phyloP scores from a whole-genome alignment of 768 basidiomycete genomes.

The Coprinellus aureogranulatus region DNA sequence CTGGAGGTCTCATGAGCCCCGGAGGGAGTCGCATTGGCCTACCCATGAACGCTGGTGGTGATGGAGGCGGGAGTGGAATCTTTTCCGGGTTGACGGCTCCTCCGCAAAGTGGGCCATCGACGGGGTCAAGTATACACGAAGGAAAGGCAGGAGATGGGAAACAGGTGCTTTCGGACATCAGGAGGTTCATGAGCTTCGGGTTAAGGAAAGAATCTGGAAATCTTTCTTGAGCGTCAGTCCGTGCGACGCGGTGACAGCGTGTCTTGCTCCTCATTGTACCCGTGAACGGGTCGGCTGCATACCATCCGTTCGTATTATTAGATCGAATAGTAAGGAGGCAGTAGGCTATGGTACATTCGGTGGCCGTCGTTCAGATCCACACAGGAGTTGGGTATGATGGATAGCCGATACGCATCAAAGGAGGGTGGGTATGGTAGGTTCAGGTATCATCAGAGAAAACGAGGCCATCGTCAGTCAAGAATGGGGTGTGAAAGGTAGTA shows the following conservation, averaged over 20 bases:
- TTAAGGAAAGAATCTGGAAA: slow-evolving; percentile 63
- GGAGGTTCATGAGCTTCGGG: slow-evolving; percentile 87
- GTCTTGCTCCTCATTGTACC: too few species aligned
- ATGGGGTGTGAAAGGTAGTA: not conserved
- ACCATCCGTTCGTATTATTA: too few species aligned
- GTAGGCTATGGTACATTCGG: too few species aligned
- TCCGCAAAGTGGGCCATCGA: slow-evolving; percentile 60
- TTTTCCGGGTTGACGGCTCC: slow-evolving; percentile 62
- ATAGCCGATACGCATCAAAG: too few species aligned
- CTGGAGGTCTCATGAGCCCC: slow-evolving; percentile 61
- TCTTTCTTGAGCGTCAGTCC: slow-evolving; percentile 17
- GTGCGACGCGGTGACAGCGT: too few species aligned
- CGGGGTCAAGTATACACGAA: slow-evolving; percentile 52
- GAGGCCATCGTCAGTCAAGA: not conserved
- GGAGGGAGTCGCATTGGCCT: slow-evolving; percentile 61
- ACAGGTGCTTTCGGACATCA: slow-evolving; percentile 86
- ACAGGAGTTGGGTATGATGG: too few species aligned
- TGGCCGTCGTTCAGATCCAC: too few species aligned
- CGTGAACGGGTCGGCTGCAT: too few species aligned
- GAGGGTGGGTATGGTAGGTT: not conserved
- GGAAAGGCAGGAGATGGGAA: slow-evolving; percentile 49
- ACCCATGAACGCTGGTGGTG: slow-evolving; percentile 33
- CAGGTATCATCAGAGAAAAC: not conserved
- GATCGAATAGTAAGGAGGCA: too few species aligned
- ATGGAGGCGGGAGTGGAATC: slow-evolving; percentile 45